A percentile compares a stretch with the other conserved stretches of the same genome.
Conservation (phyloP, 2,329 filamentous ascomycete species). For the Paecilomyces sp. region DNA sequence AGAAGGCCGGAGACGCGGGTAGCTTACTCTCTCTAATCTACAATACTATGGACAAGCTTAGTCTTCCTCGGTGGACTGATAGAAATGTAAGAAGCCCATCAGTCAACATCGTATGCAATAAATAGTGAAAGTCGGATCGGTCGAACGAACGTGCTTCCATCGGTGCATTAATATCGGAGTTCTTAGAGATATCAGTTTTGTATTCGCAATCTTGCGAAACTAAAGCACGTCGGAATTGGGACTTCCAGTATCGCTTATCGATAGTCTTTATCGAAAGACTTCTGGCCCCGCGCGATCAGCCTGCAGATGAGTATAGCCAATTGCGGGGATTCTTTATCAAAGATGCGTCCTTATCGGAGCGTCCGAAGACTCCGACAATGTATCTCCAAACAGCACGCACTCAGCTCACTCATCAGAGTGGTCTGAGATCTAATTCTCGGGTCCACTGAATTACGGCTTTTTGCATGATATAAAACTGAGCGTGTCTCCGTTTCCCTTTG, state of each 20-base stretch:
- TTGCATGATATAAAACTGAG: not conserved
- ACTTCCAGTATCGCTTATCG: not conserved
- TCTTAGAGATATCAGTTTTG: not conserved
- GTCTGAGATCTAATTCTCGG: not conserved
- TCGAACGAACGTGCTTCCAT: not conserved
- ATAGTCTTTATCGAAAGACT: not conserved
- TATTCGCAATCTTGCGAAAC: not conserved
- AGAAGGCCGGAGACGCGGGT: not conserved
- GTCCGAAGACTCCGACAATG: not conserved
- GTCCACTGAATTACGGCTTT: not conserved
- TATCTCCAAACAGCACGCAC: not conserved
- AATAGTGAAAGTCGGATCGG: not conserved
- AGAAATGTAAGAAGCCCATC: not conserved
- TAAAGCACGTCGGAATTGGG: not conserved
- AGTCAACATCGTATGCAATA: not conserved
- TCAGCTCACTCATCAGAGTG: not conserved
- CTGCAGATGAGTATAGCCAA: not conserved
- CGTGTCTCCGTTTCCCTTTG: not conserved
- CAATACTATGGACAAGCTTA: not conserved
- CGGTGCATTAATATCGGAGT: not conserved
- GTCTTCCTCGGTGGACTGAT: not conserved
- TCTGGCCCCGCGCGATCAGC: not conserved
- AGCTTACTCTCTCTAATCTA: not conserved
- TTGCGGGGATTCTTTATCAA: not conserved
- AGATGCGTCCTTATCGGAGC: not conserved